phyloP scores from a whole-genome alignment of 1,284 basidiomycete genomes.

The Tetrapyrgos nigripes region DNA sequence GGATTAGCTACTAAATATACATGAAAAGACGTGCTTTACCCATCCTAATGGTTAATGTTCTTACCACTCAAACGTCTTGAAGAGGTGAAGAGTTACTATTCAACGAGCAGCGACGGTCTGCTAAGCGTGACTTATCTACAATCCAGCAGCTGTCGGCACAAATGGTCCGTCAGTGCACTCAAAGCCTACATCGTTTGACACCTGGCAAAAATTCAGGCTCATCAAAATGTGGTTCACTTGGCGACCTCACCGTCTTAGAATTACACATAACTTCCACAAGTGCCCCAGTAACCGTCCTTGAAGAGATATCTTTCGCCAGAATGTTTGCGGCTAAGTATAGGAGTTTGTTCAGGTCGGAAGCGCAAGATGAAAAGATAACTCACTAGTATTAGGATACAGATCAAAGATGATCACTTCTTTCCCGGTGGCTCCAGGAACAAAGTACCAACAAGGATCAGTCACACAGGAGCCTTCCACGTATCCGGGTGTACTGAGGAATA shows the following conservation, averaged over 20 bases:
- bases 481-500: constrained; percentile 41
- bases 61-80: no score
- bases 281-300: constrained; percentile 49
- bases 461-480: constrained; percentile 66
- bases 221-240: not conserved
- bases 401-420: constrained; percentile 66
- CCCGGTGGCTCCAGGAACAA: constrained; percentile 57
- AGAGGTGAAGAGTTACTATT: no score
- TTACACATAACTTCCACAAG: constrained; percentile 62
- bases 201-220: not conserved
- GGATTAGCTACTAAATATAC: no score
- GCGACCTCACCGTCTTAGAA: constrained; percentile 47
- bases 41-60: no score
- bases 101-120: no score
- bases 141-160: constrained; percentile 10
- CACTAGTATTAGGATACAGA: constrained; percentile 59
- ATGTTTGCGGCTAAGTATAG: constrained; percentile 48
- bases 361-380: not conserved
- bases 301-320: constrained; percentile 52
- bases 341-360: not conserved
- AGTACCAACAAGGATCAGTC: constrained; percentile 65
- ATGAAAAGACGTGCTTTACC: no score
- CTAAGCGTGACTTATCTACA: no score
- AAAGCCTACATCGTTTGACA: constrained; percentile 15
- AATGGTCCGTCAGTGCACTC: constrained; percentile 15